Base-by-base conservation (phyloP, 2,329 filamentous ascomycete genomes). In the Colletotrichum siamense region DNA sequence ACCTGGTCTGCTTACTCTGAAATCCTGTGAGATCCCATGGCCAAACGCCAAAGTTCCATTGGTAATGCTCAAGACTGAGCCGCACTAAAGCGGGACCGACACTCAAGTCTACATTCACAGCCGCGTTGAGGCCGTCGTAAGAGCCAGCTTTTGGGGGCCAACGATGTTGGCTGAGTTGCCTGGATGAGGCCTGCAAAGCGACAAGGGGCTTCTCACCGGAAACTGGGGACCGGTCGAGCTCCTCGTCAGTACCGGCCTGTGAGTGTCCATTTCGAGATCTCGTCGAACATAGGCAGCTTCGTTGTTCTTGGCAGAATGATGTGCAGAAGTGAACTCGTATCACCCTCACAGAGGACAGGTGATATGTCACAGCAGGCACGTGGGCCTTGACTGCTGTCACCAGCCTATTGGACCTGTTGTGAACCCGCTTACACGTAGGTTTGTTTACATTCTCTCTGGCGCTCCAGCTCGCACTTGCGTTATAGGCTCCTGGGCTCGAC, bases 71-170 rank as follows among this genome's bases (percentile, higher is more conserved):
- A n/a, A 12, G 4, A 28, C 39, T 49, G 63, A 74, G 70, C 49
- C 63, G 65, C 65, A 55, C 18, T 34, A 49, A 36, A 49, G 26
- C 44, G 34, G 32, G 26, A 15, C 24, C 22, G 39, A 30, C 5
- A 39, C 18, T 8, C 34, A 76, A 69, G 59, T 69, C 30, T 61
- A 76, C 57, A 61, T 69, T 69, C 71, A 76, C 59, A 69, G 74
- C 74, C 70, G 32, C 57, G 30, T 18, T 39, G 34, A 76, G 34
- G 71, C 74, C 70, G 32, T 74, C 30, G 59, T 22, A 8, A 24
- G 26, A 49, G 22, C 39, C 65, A 52, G n/a, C 49, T 61, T 30
- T 18, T 52, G 65, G 34, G 22, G 57, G 63, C 32, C 57, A 52
- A 13, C 7, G 39, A n/a, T 22, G 69, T 64, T 64, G 44, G n/a